Evolutionary conservation across 441 rosid species (phyloP).

Genomic region (Mallotus repandus): DNA sequence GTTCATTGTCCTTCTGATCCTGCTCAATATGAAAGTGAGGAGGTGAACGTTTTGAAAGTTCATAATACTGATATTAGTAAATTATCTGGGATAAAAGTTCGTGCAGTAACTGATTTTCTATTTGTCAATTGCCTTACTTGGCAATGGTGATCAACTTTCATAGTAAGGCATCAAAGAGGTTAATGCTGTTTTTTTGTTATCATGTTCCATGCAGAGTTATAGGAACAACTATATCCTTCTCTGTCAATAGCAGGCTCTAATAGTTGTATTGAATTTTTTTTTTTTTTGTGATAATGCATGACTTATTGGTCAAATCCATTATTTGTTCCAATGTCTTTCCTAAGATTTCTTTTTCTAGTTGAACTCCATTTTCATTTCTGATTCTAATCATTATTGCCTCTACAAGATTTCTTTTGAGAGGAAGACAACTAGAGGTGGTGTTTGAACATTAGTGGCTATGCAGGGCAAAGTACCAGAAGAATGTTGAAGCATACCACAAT

Average conservation of each 20-base stretch:
- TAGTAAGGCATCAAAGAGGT: background rate
- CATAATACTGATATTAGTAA: background rate
- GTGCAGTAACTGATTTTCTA: conserved; percentile 1
- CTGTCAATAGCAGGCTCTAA: background rate
- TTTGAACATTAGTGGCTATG: conserved; percentile 22
- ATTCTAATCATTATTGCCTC: conserved; percentile 3
- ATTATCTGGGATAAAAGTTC: background rate
- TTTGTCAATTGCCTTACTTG: background rate
- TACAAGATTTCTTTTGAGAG: conserved; percentile 14
- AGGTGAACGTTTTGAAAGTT: background rate
- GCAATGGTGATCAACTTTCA: no score
- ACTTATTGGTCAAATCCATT: background rate
- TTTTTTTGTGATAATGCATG: background rate
- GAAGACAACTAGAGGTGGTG: background rate
- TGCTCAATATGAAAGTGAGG: background rate
- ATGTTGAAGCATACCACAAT: conserved; percentile 96
- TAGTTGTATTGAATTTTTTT: no score
- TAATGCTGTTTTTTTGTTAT: background rate
- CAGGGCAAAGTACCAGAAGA: conserved; percentile 99
- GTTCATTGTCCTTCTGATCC: background rate
- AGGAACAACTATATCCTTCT: background rate
- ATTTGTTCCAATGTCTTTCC: background rate
- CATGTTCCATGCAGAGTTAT: background rate
- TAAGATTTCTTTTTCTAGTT: background rate
- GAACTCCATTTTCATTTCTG: background rate